Evolutionary conservation across 352 stramenopile species (phyloP).

Genomic region (Thraustochytrium sp.): DNA sequence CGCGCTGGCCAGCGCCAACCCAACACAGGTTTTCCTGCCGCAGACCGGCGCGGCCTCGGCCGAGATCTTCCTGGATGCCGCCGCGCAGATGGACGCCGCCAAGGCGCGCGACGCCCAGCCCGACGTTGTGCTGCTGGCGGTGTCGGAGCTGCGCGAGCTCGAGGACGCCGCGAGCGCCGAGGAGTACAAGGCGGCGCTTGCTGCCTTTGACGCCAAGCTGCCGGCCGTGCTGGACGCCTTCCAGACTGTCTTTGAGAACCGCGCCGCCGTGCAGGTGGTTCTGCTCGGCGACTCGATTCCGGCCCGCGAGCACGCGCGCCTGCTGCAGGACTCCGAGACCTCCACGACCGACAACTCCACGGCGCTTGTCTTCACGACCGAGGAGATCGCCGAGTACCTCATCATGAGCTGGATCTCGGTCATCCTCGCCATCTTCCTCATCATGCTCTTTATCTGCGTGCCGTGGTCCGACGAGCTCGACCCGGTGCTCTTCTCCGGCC

Average conservation of each 20-base stretch:
- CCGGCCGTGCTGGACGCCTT: background rate
- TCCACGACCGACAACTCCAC: background rate
- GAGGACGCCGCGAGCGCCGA: background rate
- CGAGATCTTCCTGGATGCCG: background rate
- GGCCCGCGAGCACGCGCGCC: background rate
- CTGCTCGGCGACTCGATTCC: slow-evolving; percentile 1
- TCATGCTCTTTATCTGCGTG: slow-evolving; percentile 39
- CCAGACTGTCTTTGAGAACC: background rate
- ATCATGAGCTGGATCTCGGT: background rate
- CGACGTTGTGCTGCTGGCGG: background rate
- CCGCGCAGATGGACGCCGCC: background rate
- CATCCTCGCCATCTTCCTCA: background rate
- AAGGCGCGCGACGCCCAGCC: background rate
- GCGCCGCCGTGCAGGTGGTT: slow-evolving; percentile 16
- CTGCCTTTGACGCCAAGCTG: background rate
- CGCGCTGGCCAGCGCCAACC: background rate
- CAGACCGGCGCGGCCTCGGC: background rate
- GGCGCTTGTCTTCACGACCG: background rate
- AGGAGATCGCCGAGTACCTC: slow-evolving; percentile 3
- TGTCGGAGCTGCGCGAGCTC: background rate
- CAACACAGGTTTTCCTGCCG: background rate
- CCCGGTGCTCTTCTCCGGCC: slow-evolving; percentile 5
- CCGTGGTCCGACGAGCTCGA: slow-evolving; percentile 24
- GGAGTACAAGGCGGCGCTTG: background rate
- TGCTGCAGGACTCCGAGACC: background rate